Evolutionary conservation across 164 flowering plant genomes (phyloP), one percentile per base, ranked within the genome.

Genomic region (Magnolia sinica): DNA sequence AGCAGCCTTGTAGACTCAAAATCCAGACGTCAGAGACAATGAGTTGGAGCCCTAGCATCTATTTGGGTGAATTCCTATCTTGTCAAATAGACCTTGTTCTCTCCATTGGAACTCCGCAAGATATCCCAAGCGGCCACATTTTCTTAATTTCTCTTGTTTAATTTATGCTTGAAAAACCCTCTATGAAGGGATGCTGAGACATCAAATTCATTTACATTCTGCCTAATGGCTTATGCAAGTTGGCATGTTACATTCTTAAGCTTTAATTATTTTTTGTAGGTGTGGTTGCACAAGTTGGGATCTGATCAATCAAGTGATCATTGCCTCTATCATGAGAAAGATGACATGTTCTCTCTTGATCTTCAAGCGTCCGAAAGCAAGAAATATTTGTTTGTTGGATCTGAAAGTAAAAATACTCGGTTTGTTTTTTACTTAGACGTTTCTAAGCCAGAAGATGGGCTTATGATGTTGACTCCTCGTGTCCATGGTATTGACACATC

Each of bases 351-450:
- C 78, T 89, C 91, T 84, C 80, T 95, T 73, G 87, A 85, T 81
- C 90, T 95, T 83, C 73, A 82, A 68, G 89, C 86, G 76, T 92
- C 99, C 76, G 99, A 95, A 86, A 93, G 97, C 88, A 89, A 93
- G 79, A 85, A 76, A 75, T 93, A 80, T 82, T 74, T 95, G 82
- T 95, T 95, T 87, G 85, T 92, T 82, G 86, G 75, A 78, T 93
- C 97, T 76, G 92, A 79, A 80, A 95, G 99, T 83, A 91, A 93
- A 90, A 90, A 31, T 64, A 93, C 99, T 27, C 83, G 90, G 76
- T 95, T 88, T 70, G 81, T 87, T 27, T 90, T 89, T 79, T 91
- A 87, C 82, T 80, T 92, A 72, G 97, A 93, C 75, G 77, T 86
- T 78, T 84, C 88, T 63, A 89, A 84, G 80, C 89, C 85, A 63